phyloP scores from a whole-genome alignment of 495 filamentous ascomycete genomes.

The Penicillium goetzii region DNA sequence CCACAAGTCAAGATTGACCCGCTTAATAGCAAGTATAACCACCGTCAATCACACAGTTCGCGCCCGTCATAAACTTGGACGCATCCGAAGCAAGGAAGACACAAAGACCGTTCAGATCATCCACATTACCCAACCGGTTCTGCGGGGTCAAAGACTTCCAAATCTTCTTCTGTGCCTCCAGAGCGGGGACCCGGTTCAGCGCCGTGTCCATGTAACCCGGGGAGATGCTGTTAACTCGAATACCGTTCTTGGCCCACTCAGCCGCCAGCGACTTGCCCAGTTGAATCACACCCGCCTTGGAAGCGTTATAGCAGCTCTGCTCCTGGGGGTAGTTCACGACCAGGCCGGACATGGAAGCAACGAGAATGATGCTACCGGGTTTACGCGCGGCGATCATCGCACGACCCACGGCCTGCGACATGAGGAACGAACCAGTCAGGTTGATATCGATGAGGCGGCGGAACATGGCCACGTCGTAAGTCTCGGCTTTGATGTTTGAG shows the following conservation, averaged over 20 bases:
- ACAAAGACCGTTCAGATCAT: conserved; percentile 81
- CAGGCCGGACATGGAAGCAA: conserved; percentile 63
- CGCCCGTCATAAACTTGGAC: conserved; percentile 77
- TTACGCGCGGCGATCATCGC: conserved; percentile 33
- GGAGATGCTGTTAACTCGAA: conserved; percentile 74
- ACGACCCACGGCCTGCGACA: conserved; percentile 9
- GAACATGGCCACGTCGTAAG: conserved; percentile 14
- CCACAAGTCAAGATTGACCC: background rate
- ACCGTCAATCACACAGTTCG: conserved; percentile 70
- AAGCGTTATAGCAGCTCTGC: conserved; percentile 70
- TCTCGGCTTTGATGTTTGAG: conserved; percentile 13
- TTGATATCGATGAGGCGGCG: conserved; percentile 13
- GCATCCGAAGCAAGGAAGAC: conserved; percentile 80
- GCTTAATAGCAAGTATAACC: conserved; percentile 33
- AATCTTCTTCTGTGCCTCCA: conserved; percentile 19
- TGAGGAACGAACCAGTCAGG: conserved; percentile 8
- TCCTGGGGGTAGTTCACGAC: conserved; percentile 70
- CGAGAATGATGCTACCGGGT: conserved; percentile 58
- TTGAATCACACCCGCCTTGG: conserved; percentile 59
- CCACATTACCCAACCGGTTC: conserved; percentile 50
- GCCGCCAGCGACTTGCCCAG: conserved; percentile 68
- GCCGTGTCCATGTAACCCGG: conserved; percentile 83
- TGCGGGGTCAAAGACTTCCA: conserved; percentile 60
- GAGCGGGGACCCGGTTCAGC: conserved; percentile 49
- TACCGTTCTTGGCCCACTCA: conserved; percentile 77